A percentile compares a stretch with the other conserved stretches of the same genome.
Evolutionary conservation across 495 filamentous ascomycete species (phyloP).

Genomic region (Glonium stellatum): DNA sequence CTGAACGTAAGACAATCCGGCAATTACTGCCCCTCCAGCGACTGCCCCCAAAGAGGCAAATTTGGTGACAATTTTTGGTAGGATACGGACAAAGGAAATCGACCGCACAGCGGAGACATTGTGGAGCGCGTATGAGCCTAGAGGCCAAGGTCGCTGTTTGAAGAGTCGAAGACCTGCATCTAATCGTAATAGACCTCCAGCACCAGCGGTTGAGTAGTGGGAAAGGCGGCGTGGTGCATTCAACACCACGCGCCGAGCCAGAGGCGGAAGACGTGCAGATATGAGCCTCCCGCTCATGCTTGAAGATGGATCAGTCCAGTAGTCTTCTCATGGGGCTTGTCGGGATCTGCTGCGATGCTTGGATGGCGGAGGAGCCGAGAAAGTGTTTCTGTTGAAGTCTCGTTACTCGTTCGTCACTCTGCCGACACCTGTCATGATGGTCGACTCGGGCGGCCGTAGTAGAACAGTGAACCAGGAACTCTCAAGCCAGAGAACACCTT

Average conservation of each 20-base stretch:
- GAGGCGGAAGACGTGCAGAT: conserved; percentile 62
- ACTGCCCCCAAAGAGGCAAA: conserved; percentile 80
- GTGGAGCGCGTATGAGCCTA: conserved; percentile 69
- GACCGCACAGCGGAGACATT: conserved; percentile 78
- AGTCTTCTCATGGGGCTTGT: neutral
- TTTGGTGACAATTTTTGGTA: conserved; percentile 87
- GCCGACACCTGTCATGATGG: neutral
- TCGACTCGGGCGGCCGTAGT: neutral
- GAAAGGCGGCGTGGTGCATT: conserved; percentile 59
- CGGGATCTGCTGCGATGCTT: neutral
- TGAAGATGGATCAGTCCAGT: neutral
- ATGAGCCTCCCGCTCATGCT: conserved; percentile 80
- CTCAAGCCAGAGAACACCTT: neutral
- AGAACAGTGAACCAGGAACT: neutral
- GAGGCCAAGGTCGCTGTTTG: conserved; percentile 62
- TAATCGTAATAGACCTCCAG: conserved; percentile 63
- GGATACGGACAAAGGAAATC: conserved; percentile 74
- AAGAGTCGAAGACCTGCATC: conserved; percentile 53
- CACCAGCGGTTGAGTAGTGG: conserved; percentile 50
- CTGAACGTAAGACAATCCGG: conserved; percentile 82
- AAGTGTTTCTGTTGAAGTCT: neutral
- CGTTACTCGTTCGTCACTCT: neutral
- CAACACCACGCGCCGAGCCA: conserved; percentile 47
- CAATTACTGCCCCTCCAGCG: conserved; percentile 82
- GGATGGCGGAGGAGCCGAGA: neutral